Base-by-base conservation (phyloP, 2,329 filamentous ascomycete species). In the Sporothrix curviconia region DNA sequence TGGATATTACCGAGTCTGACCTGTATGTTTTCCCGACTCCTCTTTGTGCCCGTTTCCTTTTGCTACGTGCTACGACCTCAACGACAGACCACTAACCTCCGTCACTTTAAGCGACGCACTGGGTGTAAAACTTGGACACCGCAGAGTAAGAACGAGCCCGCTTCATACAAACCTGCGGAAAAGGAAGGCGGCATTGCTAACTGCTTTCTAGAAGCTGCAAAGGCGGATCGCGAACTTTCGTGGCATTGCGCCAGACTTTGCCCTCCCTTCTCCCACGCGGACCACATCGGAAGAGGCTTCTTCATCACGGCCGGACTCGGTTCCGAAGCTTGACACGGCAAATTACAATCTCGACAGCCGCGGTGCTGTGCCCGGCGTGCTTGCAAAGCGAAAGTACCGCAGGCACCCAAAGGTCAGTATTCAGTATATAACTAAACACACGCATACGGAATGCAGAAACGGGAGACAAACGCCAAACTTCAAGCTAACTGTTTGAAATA, bases 1-100 rank as follows among this genome's bases (percentile, higher is more conserved):
- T 91, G 52, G 89, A 92, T 67, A 91, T 94, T 55, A 90, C 89
- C 60, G 89, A 92, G 71, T 88, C 87, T 24, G 89, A 94, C 66
- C 77, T 94, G 86, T 90, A 71, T 69, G 84, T 73, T 42, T 24
- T 12, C 28, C 6, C 28, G 28, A 6, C 28, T 5, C 6, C 6
- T 5, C 28, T 11, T 5, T 46, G 19, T 44, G 43, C 32, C 17
- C 22, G n/a, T 36, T n/a, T 17, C 11, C 24, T 32, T 24, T 42
- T 19, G n/a, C 5, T 17, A 14, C 24, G 22, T 24, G 17, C 19
- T 12, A 5, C 12, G 12, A 15, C n/a, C n/a, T n/a, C n/a, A n/a
- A n/a, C 7, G 11, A 12, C 19, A 40, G 14, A 9, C 14, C 42
- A 25, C 50, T 55, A n/a, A 58, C 19, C 12, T 19, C 24, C n/a